Percentiles rank a stretch among this genome's conserved stretches.
Evolutionary conservation across 2,329 filamentous ascomycete species (phyloP).

Genomic region (Phaeosphaeria sp.): DNA sequence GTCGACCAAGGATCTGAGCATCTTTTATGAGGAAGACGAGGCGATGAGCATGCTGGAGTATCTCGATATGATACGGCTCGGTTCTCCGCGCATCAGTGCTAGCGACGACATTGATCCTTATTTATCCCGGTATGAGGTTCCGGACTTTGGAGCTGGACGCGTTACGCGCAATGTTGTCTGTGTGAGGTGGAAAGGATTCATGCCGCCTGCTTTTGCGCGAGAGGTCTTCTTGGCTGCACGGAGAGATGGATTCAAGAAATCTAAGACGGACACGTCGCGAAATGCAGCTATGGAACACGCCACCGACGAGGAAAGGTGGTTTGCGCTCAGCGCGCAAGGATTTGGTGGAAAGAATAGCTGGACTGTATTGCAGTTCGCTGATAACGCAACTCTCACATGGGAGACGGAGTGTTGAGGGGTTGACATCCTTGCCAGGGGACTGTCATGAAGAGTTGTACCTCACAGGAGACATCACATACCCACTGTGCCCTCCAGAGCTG

Average conservation of each 20-base stretch:
- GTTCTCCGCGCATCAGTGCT: slow-evolving; percentile 66
- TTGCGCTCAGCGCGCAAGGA: slow-evolving; percentile 36
- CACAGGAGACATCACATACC: too few relatives aligned
- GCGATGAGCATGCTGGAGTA: slow-evolving; percentile 74
- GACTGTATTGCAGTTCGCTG: slow-evolving; percentile 43
- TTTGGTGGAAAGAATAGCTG: slow-evolving; percentile 36
- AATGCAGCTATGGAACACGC: slow-evolving; percentile 8
- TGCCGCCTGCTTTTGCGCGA: slow-evolving; percentile 44
- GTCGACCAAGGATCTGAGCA: slow-evolving; percentile 23
- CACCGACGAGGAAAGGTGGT: slow-evolving; percentile 32
- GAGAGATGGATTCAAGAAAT: slow-evolving; percentile 22
- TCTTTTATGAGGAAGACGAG: slow-evolving; percentile 65
- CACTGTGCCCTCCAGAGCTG: too few relatives aligned
- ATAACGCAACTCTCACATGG: slow-evolving; percentile 42
- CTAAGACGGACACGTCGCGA: slow-evolving; percentile 11
- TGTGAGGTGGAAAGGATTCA: slow-evolving; percentile 54
- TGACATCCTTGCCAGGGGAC: too few relatives aligned
- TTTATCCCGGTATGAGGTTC: slow-evolving; percentile 70
- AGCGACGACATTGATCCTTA: slow-evolving; percentile 70
- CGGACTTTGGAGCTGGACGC: slow-evolving; percentile 46
- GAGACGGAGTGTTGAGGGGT: slow-evolving; percentile 28
- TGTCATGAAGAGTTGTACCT: too few relatives aligned
- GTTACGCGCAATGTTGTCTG: slow-evolving; percentile 36
- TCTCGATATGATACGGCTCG: slow-evolving; percentile 70
- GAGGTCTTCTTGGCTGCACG: slow-evolving; percentile 32